A percentile compares a stretch with the other conserved stretches of the same genome.
phyloP scores from a whole-genome alignment of 306 rosid genomes.

The Luffa acutangula region DNA sequence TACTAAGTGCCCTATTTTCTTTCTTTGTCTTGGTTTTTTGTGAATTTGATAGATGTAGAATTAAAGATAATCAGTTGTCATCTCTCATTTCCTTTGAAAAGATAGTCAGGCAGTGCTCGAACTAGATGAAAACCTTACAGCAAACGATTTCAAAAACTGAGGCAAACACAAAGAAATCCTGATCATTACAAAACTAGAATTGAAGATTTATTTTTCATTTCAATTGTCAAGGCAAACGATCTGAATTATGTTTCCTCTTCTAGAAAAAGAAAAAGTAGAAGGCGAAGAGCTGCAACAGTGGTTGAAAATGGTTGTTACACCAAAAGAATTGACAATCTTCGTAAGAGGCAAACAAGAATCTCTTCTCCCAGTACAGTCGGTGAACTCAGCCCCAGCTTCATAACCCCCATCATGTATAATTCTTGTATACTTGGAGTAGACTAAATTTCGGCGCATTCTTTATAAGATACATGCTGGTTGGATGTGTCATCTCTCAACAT shows the following conservation, averaged over 20 bases:
- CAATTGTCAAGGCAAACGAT: constrained; percentile 10
- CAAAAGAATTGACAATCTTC: constrained; percentile 56
- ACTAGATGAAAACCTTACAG: not conserved
- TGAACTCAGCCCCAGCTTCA: constrained; percentile 25
- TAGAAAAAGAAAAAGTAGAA: constrained; percentile 89
- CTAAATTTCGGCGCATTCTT: constrained; percentile 36
- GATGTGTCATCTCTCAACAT: constrained; percentile 20
- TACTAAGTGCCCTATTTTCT: not conserved
- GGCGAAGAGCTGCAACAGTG: constrained; percentile 84
- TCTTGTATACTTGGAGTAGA: constrained; percentile 33
- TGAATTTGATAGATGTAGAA: not conserved
- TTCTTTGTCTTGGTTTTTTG: not conserved
- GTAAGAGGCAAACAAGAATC: constrained; percentile 46
- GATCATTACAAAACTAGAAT: not conserved
- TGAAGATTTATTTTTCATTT: not conserved
- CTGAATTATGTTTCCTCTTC: constrained; percentile 26
- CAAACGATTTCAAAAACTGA: not conserved
- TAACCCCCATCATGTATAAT: constrained; percentile 4
- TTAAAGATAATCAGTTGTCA: not conserved
- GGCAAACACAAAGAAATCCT: not conserved
- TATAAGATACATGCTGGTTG: constrained; percentile 16
- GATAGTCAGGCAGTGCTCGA: not conserved
- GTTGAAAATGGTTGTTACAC: constrained; percentile 81
- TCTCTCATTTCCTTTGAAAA: not conserved
- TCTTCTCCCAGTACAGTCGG: constrained; percentile 44